Evolutionary conservation across 352 stramenopile species (phyloP).

Genomic region (Pilasporangium apinafurcum): DNA sequence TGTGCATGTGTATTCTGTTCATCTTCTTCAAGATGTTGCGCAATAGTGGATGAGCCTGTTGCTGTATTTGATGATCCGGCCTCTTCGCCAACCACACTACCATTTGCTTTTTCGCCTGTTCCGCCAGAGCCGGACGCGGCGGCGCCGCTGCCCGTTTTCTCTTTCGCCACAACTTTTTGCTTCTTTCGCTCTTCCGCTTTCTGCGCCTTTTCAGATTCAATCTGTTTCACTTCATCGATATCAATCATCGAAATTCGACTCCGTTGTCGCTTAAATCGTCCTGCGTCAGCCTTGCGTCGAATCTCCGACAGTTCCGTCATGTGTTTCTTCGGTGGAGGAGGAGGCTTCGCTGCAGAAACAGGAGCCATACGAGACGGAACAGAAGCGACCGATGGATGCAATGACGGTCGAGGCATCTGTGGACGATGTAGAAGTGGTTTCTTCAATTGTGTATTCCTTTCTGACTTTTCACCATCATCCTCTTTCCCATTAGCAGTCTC

Average conservation of each 20-base stretch:
- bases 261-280: conserved; percentile 76
- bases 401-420: conserved; percentile 28
- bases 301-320: conserved; percentile 76
- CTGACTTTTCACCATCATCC: conserved; percentile 10
- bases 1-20: conserved; percentile 1
- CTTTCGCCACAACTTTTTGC: conserved; percentile 43
- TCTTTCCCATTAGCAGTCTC: conserved; percentile 21
- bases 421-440: conserved; percentile 42
- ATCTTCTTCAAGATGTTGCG: conserved; percentile 4
- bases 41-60: neutral
- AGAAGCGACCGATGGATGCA: conserved; percentile 10
- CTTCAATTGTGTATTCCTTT: no score
- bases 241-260: conserved; percentile 87
- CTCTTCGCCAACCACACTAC: conserved; percentile 1
- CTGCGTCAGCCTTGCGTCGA: conserved; percentile 73
- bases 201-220: conserved; percentile 78
- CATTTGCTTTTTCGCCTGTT: neutral
- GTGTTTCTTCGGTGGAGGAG: conserved; percentile 57
- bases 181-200: conserved; percentile 82
- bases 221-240: conserved; percentile 85
- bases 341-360: conserved; percentile 15
- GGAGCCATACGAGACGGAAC: conserved; percentile 19
- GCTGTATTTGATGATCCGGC: neutral
- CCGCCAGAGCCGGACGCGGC: neutral
- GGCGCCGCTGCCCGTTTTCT: conserved; percentile 11